These are phyloP conservation scores for Arabis alpina DNA, from an alignment of 345 rosid species.

Conservation along the genomic window DNA sequence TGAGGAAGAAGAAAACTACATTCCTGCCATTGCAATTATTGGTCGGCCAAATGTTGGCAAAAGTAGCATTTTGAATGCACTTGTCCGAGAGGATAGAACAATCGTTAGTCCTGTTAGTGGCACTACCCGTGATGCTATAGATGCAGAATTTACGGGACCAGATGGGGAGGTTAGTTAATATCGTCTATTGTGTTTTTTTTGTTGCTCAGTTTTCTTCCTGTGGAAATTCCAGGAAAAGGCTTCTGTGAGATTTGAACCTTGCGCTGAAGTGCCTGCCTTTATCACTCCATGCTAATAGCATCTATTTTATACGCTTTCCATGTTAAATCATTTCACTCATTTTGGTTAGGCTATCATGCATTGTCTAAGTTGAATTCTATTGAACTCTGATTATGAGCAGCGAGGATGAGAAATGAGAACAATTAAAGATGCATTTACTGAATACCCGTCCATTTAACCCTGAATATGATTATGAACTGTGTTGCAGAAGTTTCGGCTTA, in stretches of 20 bases:
- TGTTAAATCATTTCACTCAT: not conserved
- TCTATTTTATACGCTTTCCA: conserved; percentile 18
- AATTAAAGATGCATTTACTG: not conserved
- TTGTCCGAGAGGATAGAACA: conserved; percentile 95
- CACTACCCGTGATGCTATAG: conserved; percentile 98
- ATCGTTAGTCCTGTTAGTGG: conserved; percentile 98
- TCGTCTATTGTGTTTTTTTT: not conserved
- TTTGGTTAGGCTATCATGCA: conserved; percentile 20
- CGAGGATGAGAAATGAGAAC: not conserved
- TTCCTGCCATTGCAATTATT: conserved; percentile 92
- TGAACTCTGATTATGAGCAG: conserved; percentile 22
- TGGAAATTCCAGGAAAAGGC: conserved; percentile 8
- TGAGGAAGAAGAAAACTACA: conserved; percentile 68
- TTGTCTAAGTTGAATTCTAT: not conserved
- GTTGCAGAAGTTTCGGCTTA: conserved; percentile 84
- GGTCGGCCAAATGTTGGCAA: conserved; percentile 98
- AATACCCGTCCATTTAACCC: conserved; percentile 4
- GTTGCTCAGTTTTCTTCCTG: conserved; percentile 17
- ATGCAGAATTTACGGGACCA: conserved; percentile 84
- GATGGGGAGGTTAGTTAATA: conserved; percentile 74
- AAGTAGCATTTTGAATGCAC: conserved; percentile 96
- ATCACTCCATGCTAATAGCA: not conserved
- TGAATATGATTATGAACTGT: conserved; percentile 31
- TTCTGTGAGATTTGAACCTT: not conserved
- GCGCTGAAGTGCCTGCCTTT: not conserved